Base-by-base conservation (phyloP, 208 protist genomes). In the Leishmania turanica region DNA sequence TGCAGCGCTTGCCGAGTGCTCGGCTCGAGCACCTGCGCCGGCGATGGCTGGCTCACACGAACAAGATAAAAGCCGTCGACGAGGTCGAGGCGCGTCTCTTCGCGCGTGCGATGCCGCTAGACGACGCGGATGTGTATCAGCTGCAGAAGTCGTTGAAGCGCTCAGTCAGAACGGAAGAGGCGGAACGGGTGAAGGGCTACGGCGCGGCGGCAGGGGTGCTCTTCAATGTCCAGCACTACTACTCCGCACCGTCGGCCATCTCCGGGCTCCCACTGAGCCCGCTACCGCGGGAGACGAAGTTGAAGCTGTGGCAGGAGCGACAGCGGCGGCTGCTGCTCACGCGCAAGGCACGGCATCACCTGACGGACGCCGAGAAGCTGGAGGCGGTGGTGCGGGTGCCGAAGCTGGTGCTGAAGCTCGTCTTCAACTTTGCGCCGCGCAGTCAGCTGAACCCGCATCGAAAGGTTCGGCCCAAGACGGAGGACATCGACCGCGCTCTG, bases 391-490 rank as follows among this genome's bases (percentile, higher is more conserved):
- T 97, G 70, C 90, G 84, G 56, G 78, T 97, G 40, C 93, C 93
- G 49, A 91, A 90, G 83, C 79, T 97, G n/a, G 76, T 31, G 27
- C 58, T 86, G 51, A 81, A 76, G 54, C 82, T 90, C 58, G 78
- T 88, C 34, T 83, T 89, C 19, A 56, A 82, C 66, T 80, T 94
- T 54, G 83, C 77, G 42, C 91, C 93, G 15, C 87, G 91, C 64
- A 93, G 90, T 65, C 85, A 94, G 80, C 82, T 97, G 37, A 97
- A 97, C 87, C 93, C 93, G 2, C 87, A 91, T 51, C 93, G 93
- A 45, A 85, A 92, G 66, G 82, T 75, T 72, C 80, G 91, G 9
- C 93, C 89, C 49, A 93, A 93, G 68, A 91, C 78, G 53, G 87
- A 85, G 54, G 88, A 93, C 54, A 97, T 95, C 73, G 87, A 93